A percentile compares a stretch with the other conserved stretches of the same genome.
These are phyloP conservation scores for Erysimum cheiri DNA, from an alignment of 441 rosid species.

Conservation along the genomic window DNA sequence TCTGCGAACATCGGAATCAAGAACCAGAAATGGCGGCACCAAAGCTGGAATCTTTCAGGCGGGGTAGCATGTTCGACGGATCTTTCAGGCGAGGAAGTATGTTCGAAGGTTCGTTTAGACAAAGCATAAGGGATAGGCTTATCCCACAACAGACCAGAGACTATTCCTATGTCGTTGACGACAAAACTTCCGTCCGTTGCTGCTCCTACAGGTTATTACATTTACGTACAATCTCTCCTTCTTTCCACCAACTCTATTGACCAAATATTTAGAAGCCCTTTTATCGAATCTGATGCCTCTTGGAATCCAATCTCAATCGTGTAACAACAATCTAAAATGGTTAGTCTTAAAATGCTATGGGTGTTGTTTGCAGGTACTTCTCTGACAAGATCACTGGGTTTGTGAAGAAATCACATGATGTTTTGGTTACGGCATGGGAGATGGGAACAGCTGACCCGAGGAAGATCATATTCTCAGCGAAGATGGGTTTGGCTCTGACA, in stretches of 20 bases:
- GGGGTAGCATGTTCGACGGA: constrained; percentile 60
- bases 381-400: constrained; percentile 42
- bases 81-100: constrained; percentile 57
- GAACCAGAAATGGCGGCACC: constrained; percentile 51
- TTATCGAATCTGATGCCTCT: constrained; percentile 11
- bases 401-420: constrained; percentile 42
- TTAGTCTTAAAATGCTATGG: constrained; percentile 19
- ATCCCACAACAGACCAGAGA: constrained; percentile 48
- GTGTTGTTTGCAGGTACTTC: constrained; percentile 40
- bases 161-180: constrained; percentile 19
- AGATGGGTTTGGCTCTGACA: constrained; percentile 72
- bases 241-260: constrained; percentile 7
- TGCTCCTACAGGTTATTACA: constrained; percentile 41
- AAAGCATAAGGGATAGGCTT: constrained; percentile 51
- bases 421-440: constrained; percentile 50
- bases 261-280: constrained; percentile 5
- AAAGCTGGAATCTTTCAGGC: constrained; percentile 62
- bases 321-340: constrained; percentile 19
- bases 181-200: constrained; percentile 28
- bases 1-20: constrained; percentile 29
- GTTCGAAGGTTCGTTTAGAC: constrained; percentile 50
- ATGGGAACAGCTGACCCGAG: constrained; percentile 78
- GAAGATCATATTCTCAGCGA: constrained; percentile 69
- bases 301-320: constrained; percentile 16
- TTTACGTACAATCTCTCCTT: constrained; percentile 14